These are phyloP conservation scores for Hortaea werneckii DNA, from an alignment of 2,329 filamentous ascomycete genomes.

Conservation along the genomic window DNA sequence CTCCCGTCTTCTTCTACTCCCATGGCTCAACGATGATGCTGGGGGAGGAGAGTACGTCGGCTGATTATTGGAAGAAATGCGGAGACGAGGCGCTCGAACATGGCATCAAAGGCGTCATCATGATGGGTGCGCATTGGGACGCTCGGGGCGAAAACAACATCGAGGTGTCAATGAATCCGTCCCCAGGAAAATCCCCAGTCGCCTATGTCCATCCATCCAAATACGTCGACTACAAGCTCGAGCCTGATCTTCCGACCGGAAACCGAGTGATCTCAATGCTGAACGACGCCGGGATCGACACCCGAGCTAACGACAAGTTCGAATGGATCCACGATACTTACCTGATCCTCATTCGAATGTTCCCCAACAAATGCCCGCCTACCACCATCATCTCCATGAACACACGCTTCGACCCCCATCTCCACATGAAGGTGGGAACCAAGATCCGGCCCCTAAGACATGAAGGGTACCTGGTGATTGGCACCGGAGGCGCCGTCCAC, in stretches of 20 bases:
- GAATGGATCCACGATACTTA: conserved; percentile 67
- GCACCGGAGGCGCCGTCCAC: conserved; percentile 55
- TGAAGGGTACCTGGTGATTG: conserved; percentile 48
- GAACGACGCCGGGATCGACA: conserved; percentile 43
- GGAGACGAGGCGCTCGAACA: conserved; percentile 52
- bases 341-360: conserved; percentile 60
- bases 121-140: conserved; percentile 64
- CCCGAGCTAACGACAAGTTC: conserved; percentile 44
- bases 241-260: conserved; percentile 47
- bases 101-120: conserved; percentile 52
- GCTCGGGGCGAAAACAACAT: conserved; percentile 42
- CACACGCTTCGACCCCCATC: conserved; percentile 45
- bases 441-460: conserved; percentile 46
- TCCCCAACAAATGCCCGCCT: conserved; percentile 54
- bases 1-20: conserved; percentile 57
- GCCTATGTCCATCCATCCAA: conserved; percentile 57
- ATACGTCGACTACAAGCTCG: conserved; percentile 52
- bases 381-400: conserved; percentile 52
- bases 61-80: conserved; percentile 55
- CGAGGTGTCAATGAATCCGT: conserved; percentile 51
- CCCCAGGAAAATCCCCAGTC: conserved; percentile 52
- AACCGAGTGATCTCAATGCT: conserved; percentile 43
- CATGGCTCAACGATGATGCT: conserved; percentile 66
- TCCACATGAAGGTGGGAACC: conserved; percentile 48
- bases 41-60: conserved; percentile 52